Conservation (phyloP, 2,329 filamentous ascomycete species). For the Fusarium xylarioides region DNA sequence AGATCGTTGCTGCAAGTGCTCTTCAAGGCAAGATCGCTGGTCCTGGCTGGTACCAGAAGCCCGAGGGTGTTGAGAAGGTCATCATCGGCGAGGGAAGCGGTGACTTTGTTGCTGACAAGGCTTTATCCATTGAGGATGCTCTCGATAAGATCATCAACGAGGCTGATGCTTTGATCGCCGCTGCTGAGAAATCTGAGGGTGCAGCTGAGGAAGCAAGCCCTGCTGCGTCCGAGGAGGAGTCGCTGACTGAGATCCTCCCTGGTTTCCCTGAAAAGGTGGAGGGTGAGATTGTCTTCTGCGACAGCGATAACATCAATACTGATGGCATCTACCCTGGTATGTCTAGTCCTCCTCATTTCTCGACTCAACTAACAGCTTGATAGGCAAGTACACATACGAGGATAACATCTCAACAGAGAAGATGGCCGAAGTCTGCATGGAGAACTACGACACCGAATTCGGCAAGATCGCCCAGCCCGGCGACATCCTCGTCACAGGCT, state of each 20-base stretch:
- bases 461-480: constrained; percentile 67
- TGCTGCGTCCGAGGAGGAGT: constrained; percentile 46
- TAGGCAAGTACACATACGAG: constrained; percentile 88
- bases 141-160: constrained; percentile 76
- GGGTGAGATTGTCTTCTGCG: constrained; percentile 83
- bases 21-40: constrained; percentile 76
- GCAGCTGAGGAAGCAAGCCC: not conserved
- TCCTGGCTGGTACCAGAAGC: constrained; percentile 80
- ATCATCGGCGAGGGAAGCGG: constrained; percentile 77
- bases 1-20: constrained; percentile 91
- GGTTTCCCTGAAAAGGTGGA: constrained; percentile 85
- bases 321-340: constrained; percentile 91
- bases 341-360: constrained; percentile 41
- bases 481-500: constrained; percentile 86
- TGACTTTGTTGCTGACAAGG: constrained; percentile 68
- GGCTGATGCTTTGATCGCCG: constrained; percentile 69
- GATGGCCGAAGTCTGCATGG: constrained; percentile 93
- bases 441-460: constrained; percentile 88
- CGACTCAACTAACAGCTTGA: not conserved
- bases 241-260: constrained; percentile 76
- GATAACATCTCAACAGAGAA: constrained; percentile 78
- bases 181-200: constrained; percentile 56
- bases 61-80: constrained; percentile 73
- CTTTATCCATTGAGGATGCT: constrained; percentile 73
- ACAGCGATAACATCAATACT: constrained; percentile 71